Conservation (phyloP, 345 rosid genomes). For the Populus davidiana region DNA sequence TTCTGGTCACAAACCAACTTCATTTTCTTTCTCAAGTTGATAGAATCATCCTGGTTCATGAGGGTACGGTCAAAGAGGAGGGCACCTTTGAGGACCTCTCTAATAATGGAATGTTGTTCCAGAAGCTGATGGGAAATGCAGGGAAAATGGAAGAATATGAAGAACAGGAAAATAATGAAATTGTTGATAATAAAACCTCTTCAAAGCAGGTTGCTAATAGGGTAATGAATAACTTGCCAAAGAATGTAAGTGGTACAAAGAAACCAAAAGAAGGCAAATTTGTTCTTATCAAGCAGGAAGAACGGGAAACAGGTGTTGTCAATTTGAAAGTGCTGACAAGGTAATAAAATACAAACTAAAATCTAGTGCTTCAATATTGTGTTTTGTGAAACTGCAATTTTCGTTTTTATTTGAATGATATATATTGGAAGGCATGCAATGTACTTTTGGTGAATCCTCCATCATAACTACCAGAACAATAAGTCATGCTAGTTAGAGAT, state of each 20-base stretch:
- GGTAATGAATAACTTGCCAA: constrained; percentile 36
- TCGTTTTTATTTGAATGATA: background rate
- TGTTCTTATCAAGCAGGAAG: constrained; percentile 93
- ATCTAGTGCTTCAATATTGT: background rate
- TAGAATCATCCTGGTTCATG: constrained; percentile 84
- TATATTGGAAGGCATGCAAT: background rate
- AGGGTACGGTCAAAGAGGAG: constrained; percentile 86
- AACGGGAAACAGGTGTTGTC: constrained; percentile 92
- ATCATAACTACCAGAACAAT: background rate
- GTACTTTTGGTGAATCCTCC: background rate
- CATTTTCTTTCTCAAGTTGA: constrained; percentile 98
- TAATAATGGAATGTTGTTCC: constrained; percentile 63
- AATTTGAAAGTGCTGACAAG: constrained; percentile 71
- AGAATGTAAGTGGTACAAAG: constrained; percentile 32
- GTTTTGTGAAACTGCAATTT: background rate
- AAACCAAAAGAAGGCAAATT: constrained; percentile 71
- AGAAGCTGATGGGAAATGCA: constrained; percentile 95
- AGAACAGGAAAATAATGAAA: constrained; percentile 56
- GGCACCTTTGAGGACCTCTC: constrained; percentile 93
- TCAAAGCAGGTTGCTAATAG: constrained; percentile 58
- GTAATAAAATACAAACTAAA: constrained; percentile 33
- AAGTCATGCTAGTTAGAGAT: background rate
- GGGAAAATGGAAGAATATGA: constrained; percentile 98
- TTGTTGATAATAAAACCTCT: constrained; percentile 39
- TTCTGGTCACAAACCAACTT: constrained; percentile 98